A percentile compares a stretch with the other conserved stretches of the same genome.
These are phyloP conservation scores for Ceratocystiopsis brevicomis DNA, from an alignment of 2,329 filamentous ascomycete species.

Conservation along the genomic window DNA sequence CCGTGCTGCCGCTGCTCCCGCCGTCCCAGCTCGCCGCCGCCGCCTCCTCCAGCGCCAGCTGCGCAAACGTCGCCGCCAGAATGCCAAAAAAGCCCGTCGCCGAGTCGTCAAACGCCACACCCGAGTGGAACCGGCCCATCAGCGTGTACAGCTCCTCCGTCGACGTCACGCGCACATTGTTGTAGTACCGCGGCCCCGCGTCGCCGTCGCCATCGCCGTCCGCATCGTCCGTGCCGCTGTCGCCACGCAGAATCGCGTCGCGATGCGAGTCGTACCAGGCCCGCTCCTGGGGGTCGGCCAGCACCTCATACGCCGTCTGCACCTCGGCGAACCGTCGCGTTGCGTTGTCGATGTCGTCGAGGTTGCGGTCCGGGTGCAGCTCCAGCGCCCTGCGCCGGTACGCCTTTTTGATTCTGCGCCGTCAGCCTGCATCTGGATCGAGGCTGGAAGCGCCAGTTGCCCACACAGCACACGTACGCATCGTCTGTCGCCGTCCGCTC, in stretches of 20 bases:
- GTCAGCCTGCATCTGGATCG: not conserved
- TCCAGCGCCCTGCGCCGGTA: constrained; percentile 84
- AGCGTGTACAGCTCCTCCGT: constrained; percentile 60
- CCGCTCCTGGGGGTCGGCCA: constrained; percentile 86
- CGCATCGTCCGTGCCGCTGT: constrained; percentile 23
- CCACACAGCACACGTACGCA: constrained; percentile 37
- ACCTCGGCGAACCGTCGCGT: constrained; percentile 80
- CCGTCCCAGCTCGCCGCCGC: constrained; percentile 53
- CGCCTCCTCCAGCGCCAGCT: constrained; percentile 62
- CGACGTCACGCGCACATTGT: constrained; percentile 58
- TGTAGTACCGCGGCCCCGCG: constrained; percentile 22
- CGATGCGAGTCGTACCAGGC: constrained; percentile 96
- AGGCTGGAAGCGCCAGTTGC: no score
- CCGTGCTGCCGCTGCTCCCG: constrained; percentile 18
- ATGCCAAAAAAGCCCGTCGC: constrained; percentile 72
- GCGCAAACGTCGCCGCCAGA: constrained; percentile 57
- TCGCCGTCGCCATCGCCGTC: constrained; percentile 20
- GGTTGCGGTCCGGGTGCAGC: constrained; percentile 87
- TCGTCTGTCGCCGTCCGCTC: constrained; percentile 57
- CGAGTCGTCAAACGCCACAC: constrained; percentile 62
- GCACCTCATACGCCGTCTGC: constrained; percentile 84
- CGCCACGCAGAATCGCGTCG: constrained; percentile 59
- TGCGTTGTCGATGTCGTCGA: constrained; percentile 61
- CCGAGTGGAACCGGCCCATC: constrained; percentile 62
- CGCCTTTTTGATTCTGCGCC: constrained; percentile 65